A percentile compares a stretch with the other conserved stretches of the same genome.
phyloP scores from a whole-genome alignment of 768 basidiomycete species.

The Chiua virens region DNA sequence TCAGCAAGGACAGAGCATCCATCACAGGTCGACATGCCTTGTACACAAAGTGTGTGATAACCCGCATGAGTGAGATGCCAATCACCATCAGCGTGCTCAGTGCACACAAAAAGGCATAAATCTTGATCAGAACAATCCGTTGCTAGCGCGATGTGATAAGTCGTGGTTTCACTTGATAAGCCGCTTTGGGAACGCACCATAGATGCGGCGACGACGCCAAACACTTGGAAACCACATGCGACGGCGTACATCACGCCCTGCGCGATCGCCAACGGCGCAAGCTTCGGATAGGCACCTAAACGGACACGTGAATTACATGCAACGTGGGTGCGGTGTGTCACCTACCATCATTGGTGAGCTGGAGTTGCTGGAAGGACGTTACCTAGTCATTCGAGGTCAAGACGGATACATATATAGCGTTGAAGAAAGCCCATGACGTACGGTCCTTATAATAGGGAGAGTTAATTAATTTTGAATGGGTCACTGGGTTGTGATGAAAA shows the following conservation, averaged over 20 bases:
- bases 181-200: constrained; percentile 40
- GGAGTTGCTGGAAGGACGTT: constrained; percentile 57
- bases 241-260: constrained; percentile 59
- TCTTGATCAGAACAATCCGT: constrained; percentile 51
- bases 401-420: neutral
- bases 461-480: neutral
- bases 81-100: constrained; percentile 48
- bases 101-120: constrained; percentile 54
- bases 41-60: constrained; percentile 64
- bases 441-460: constrained; percentile 19
- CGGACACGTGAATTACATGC: neutral
- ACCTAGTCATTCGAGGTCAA: constrained; percentile 42
- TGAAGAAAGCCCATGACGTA: constrained; percentile 6
- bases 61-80: constrained; percentile 52
- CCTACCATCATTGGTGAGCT: constrained; percentile 49
- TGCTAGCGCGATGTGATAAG: constrained; percentile 39
- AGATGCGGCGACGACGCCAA: constrained; percentile 52
- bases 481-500: neutral
- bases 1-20: constrained; percentile 1
- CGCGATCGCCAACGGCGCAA: constrained; percentile 56
- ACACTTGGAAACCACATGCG: constrained; percentile 50
- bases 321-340: constrained; percentile 3
- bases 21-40: constrained; percentile 46
- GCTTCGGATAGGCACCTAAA: constrained; percentile 41
- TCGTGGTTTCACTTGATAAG: neutral